These are phyloP conservation scores for Tylopilus balloui DNA, from an alignment of 768 basidiomycete genomes.

Conservation along the genomic window DNA sequence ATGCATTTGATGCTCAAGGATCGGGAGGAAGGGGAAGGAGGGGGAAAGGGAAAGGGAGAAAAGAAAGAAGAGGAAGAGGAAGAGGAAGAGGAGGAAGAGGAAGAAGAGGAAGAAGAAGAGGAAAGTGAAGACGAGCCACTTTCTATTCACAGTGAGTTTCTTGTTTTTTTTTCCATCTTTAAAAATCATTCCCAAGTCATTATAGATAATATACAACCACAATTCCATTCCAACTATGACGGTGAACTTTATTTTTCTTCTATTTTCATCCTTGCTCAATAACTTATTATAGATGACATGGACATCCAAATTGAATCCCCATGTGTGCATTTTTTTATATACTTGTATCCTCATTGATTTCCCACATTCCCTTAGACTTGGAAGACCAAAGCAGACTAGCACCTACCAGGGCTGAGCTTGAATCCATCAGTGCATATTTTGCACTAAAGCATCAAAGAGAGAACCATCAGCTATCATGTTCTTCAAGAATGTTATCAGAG, in stretches of 20 bases:
- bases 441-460: background rate
- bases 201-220: too few relatives aligned
- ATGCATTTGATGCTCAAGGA: background rate
- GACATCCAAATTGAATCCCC: too few relatives aligned
- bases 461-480: too few relatives aligned
- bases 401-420: background rate
- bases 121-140: background rate
- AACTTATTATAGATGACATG: too few relatives aligned
- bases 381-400: too few relatives aligned
- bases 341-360: background rate
- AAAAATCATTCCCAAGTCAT: too few relatives aligned
- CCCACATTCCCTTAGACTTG: background rate
- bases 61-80: background rate
- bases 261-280: too few relatives aligned
- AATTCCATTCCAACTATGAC: too few relatives aligned
- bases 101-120: background rate
- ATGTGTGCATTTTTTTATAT: too few relatives aligned
- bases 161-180: background rate
- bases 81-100: background rate
- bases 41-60: background rate
- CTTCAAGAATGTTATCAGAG: too few relatives aligned
- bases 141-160: background rate
- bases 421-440: background rate
- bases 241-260: too few relatives aligned
- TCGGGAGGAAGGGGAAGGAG: background rate